These are phyloP conservation scores for Ascochyta koolunga DNA, from an alignment of 2,329 filamentous ascomycete species.

Conservation along the genomic window DNA sequence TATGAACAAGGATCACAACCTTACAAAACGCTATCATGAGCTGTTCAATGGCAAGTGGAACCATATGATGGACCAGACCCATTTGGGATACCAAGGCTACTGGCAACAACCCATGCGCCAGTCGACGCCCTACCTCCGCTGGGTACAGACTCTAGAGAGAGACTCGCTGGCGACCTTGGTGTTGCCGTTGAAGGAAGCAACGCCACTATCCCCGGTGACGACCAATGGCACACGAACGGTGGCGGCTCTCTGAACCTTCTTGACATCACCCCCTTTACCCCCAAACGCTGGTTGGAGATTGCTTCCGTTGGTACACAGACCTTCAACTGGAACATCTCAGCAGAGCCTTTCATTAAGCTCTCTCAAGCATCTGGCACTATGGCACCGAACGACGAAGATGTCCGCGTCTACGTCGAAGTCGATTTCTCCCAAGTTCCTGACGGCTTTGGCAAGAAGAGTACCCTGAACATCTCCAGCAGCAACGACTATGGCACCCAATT, in stretches of 20 bases:
- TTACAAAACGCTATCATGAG: slow-evolving; percentile 44
- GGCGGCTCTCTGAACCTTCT: slow-evolving; percentile 39
- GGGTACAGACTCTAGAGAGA: slow-evolving; percentile 63
- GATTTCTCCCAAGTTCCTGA: slow-evolving; percentile 41
- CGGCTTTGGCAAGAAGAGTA: slow-evolving; percentile 34
- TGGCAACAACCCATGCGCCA: slow-evolving; percentile 77
- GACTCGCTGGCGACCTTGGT: slow-evolving; percentile 67
- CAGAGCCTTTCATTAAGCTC: slow-evolving; percentile 47
- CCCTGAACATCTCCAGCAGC: slow-evolving; percentile 42
- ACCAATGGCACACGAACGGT: slow-evolving; percentile 63
- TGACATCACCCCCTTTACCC: slow-evolving; percentile 42
- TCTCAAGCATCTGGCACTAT: slow-evolving; percentile 41
- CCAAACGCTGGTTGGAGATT: slow-evolving; percentile 47
- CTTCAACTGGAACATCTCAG: slow-evolving; percentile 46
- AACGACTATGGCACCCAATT: slow-evolving; percentile 50
- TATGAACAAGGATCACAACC: slow-evolving; percentile 46
- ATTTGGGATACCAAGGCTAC: slow-evolving; percentile 49
- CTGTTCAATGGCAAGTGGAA: slow-evolving; percentile 48
- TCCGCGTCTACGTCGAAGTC: slow-evolving; percentile 46
- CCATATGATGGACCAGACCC: slow-evolving; percentile 51
- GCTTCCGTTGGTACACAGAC: slow-evolving; percentile 39
- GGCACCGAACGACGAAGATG: slow-evolving; percentile 37
- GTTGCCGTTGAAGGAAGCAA: slow-evolving; percentile 70
- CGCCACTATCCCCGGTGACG: slow-evolving; percentile 71
- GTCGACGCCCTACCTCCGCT: slow-evolving; percentile 65